These are phyloP conservation scores for Ustulina deusta DNA, from an alignment of 2,329 filamentous ascomycete genomes.

Conservation along the genomic window DNA sequence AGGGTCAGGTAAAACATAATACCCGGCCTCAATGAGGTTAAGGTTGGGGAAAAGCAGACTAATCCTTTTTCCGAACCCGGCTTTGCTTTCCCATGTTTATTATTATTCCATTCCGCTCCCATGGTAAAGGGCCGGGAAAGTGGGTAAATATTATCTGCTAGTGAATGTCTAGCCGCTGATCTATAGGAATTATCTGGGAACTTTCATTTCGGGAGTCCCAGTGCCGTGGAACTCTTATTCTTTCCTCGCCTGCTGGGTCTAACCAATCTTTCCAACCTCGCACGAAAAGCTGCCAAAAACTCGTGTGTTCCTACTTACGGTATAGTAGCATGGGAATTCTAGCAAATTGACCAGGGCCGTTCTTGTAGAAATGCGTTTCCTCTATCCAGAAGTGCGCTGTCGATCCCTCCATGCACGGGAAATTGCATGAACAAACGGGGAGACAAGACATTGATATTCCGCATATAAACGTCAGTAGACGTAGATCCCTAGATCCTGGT, in stretches of 20 bases:
- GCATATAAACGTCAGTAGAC: not conserved
- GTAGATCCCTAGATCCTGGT: not conserved
- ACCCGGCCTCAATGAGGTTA: not conserved
- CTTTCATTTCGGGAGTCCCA: conserved; percentile 10
- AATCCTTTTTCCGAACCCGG: conserved; percentile 21
- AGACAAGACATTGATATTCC: not conserved
- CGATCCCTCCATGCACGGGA: conserved; percentile 9
- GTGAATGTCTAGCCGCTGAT: conserved; percentile 18
- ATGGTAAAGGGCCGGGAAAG: not conserved
- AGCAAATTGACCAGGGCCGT: not conserved
- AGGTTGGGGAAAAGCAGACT: conserved; percentile 2
- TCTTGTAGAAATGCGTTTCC: not conserved
- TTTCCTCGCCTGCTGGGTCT: not conserved
- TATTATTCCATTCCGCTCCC: not conserved
- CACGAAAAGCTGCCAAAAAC: too few species aligned
- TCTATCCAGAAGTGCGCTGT: not conserved
- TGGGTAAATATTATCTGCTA: conserved; percentile 11
- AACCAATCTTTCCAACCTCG: not conserved
- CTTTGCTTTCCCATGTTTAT: conserved; percentile 26
- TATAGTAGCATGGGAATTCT: conserved; percentile 6
- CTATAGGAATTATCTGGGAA: too few species aligned
- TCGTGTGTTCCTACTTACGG: not conserved
- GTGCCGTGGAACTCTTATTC: not conserved
- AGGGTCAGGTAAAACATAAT: conserved; percentile 3
- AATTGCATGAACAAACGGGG: conserved; percentile 10